phyloP scores from a whole-genome alignment of 2,329 filamentous ascomycete species.

The Fusarium torreyae region DNA sequence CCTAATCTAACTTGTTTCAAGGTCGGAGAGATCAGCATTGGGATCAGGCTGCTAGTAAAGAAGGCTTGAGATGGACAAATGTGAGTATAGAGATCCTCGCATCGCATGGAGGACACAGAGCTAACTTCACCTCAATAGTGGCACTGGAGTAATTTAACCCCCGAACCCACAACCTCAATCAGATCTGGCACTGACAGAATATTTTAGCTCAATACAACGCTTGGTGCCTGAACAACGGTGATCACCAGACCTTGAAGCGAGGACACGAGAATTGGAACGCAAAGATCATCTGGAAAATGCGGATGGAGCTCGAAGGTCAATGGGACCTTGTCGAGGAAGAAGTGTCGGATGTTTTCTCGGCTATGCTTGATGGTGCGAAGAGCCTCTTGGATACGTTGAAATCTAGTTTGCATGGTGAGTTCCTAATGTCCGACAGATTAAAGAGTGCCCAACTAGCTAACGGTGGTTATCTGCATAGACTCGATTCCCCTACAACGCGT shows the following conservation, averaged over 20 bases:
- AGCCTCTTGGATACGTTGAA: background rate
- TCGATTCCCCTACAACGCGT: background rate
- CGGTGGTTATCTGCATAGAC: background rate
- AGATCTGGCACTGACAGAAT: constrained; percentile 3
- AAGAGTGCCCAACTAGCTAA: background rate
- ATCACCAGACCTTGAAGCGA: constrained; percentile 41
- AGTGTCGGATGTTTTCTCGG: constrained; percentile 12
- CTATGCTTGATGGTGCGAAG: background rate
- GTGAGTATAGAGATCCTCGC: constrained; percentile 29
- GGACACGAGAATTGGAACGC: constrained; percentile 51
- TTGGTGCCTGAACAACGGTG: constrained; percentile 51
- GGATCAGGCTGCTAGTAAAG: constrained; percentile 36
- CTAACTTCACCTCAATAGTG: constrained; percentile 32
- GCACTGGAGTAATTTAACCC: constrained; percentile 40
- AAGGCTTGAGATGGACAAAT: constrained; percentile 26
- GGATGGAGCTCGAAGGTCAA: constrained; percentile 47
- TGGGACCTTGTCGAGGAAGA: constrained; percentile 53
- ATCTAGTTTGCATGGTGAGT: constrained; percentile 7
- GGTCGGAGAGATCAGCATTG: constrained; percentile 30
- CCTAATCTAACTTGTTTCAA: background rate
- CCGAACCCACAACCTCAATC: background rate
- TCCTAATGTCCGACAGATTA: rapidly evolving
- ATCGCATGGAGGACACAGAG: background rate
- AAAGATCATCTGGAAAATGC: constrained; percentile 54
- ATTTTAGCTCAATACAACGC: constrained; percentile 50